A percentile compares a stretch with the other conserved stretches of the same genome.
These are phyloP conservation scores for Phtheirospermum japonicum DNA, from an alignment of 257 asterid genomes.

Conservation along the genomic window DNA sequence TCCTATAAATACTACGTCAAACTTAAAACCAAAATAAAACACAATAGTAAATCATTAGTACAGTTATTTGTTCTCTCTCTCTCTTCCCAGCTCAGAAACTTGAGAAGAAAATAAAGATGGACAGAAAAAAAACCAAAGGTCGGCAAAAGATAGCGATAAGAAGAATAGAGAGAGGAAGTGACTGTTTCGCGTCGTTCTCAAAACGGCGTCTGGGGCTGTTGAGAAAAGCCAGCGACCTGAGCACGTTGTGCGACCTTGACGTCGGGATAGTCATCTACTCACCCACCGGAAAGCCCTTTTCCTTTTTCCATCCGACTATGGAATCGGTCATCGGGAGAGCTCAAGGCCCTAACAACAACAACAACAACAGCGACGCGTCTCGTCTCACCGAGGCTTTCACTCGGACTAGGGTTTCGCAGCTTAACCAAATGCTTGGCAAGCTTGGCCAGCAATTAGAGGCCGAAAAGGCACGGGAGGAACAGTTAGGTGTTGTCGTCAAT, in stretches of 20 bases:
- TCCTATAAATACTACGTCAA: constrained; percentile 6
- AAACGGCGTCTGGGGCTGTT: constrained; percentile 31
- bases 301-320: constrained; percentile 42
- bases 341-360: not conserved
- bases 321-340: constrained; percentile 13
- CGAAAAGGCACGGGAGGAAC: constrained; percentile 25
- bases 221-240: constrained; percentile 35
- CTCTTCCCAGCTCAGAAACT: no score
- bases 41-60: no score
- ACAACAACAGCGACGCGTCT: not conserved
- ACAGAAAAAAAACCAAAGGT: constrained; percentile 27
- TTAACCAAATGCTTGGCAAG: constrained; percentile 14
- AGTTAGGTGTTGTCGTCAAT: not conserved
- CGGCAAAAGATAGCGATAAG: constrained; percentile 30
- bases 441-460: constrained; percentile 6
- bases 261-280: constrained; percentile 34
- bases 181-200: constrained; percentile 29
- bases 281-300: constrained; percentile 42
- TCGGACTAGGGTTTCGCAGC: constrained; percentile 26
- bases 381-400: constrained; percentile 22
- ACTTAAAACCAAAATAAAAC: not conserved
- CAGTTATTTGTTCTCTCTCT: no score
- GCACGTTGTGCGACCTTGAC: constrained; percentile 29
- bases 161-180: constrained; percentile 23
- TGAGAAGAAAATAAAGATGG: constrained; percentile 18